These are phyloP conservation scores for Selaginella moellendorffii DNA, from an alignment of 75 land plant genomes.

Conservation along the genomic window DNA sequence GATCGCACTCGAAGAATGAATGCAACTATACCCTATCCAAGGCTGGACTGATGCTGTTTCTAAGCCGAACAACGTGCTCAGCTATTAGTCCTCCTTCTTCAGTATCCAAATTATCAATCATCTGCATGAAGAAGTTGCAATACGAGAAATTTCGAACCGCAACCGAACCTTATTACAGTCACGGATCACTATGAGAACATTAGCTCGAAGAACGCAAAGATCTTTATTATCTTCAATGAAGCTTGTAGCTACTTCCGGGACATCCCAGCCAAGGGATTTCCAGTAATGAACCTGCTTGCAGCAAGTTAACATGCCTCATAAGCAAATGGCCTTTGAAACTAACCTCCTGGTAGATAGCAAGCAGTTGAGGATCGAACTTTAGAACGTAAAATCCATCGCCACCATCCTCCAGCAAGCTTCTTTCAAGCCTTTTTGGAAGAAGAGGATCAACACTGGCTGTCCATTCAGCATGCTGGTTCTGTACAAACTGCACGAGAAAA, in stretches of 20 bases:
- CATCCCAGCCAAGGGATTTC: slow-evolving; percentile 13
- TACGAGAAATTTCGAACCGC: too few relatives aligned
- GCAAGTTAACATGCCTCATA: too few relatives aligned
- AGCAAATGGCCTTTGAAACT: too few relatives aligned
- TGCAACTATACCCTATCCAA: slow-evolving; percentile 13
- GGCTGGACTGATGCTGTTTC: slow-evolving; percentile 11
- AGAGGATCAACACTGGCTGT: slow-evolving; percentile 15
- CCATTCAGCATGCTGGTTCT: slow-evolving; percentile 22
- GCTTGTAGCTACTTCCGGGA: slow-evolving; percentile 12
- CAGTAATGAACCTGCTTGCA: slow-evolving; percentile 19
- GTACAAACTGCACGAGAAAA: slow-evolving; percentile 13
- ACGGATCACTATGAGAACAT: slow-evolving; percentile 16
- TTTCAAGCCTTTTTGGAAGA: slow-evolving; percentile 13
- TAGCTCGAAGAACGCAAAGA: slow-evolving; percentile 8
- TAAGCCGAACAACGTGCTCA: slow-evolving; percentile 16
- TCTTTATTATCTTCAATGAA: slow-evolving; percentile 13
- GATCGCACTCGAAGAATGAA: neutral
- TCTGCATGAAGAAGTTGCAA: slow-evolving; percentile 9
- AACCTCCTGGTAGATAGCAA: slow-evolving; percentile 23
- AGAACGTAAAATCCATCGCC: slow-evolving; percentile 18
- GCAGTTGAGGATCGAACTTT: slow-evolving; percentile 15
- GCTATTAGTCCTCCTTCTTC: slow-evolving; percentile 20
- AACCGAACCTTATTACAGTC: slow-evolving; percentile 22
- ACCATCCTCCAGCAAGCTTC: slow-evolving; percentile 16
- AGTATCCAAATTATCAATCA: slow-evolving; percentile 17